Percentiles rank a stretch among this genome's conserved stretches.
Conservation (phyloP, 768 basidiomycete species). For the Wakefieldia striispora region DNA sequence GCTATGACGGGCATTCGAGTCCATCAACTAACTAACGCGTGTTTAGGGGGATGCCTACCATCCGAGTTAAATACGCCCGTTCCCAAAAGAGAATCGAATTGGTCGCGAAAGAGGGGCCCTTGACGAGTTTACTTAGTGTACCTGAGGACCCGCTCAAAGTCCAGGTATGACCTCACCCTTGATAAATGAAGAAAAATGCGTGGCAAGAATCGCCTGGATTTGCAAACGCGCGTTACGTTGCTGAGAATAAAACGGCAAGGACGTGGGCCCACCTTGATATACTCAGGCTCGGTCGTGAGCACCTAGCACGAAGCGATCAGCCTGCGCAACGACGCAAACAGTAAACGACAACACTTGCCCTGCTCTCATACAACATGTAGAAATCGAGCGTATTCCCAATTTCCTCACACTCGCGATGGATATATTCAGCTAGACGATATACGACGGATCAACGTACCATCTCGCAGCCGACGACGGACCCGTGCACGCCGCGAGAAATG, state of each 20-base stretch:
- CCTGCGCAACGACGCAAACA: background rate
- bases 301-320: constrained; percentile 24
- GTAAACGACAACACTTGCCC: constrained; percentile 10
- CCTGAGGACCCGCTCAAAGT: background rate
- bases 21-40: background rate
- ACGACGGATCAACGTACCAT: background rate
- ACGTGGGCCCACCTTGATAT: constrained; percentile 35
- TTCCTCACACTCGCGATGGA: constrained; percentile 8
- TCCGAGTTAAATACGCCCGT: constrained; percentile 44
- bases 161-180: constrained; percentile 29
- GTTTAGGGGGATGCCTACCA: constrained; percentile 16
- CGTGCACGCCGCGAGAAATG: too few species aligned
- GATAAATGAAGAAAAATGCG: constrained; percentile 34
- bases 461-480: too few species aligned
- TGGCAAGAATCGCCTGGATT: constrained; percentile 30
- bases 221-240: background rate
- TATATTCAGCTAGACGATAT: constrained; percentile 11
- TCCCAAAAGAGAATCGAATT: constrained; percentile 32
- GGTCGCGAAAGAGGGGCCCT: constrained; percentile 26
- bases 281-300: constrained; percentile 37
- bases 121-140: background rate
- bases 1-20: constrained; percentile 7
- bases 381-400: constrained; percentile 25
- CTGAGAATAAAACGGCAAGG: background rate
- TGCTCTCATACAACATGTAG: constrained; percentile 26